Evolutionary conservation across 1,284 basidiomycete species (phyloP).

Genomic region (Gymnopus androsaceus): DNA sequence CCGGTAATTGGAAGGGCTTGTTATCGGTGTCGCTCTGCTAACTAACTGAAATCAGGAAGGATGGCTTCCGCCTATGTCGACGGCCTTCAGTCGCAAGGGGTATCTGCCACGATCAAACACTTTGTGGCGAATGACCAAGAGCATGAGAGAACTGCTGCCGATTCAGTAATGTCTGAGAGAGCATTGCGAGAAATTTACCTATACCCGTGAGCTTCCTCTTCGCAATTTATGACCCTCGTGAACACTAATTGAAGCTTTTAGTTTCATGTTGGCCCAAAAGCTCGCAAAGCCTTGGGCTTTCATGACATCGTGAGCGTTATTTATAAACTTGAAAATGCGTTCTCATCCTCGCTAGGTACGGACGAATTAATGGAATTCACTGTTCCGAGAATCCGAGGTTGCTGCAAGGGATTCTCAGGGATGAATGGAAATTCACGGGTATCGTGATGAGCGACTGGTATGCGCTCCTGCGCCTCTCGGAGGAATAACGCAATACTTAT

Average conservation of each 20-base stretch:
- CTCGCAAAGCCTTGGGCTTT: conserved; percentile 60
- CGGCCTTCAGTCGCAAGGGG: conserved; percentile 64
- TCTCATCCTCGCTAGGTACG: conserved; percentile 47
- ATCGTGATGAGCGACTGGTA: conserved; percentile 71
- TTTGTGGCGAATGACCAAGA: conserved; percentile 68
- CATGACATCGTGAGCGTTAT: conserved; percentile 54
- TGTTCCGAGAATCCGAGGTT: conserved; percentile 61
- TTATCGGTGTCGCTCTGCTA: background rate
- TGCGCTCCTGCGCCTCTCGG: conserved; percentile 11
- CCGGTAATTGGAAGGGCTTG: conserved; percentile 39
- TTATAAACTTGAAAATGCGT: background rate
- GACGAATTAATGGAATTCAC: conserved; percentile 63
- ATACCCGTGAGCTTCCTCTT: conserved; percentile 51
- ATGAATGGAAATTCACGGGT: conserved; percentile 70
- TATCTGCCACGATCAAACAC: conserved; percentile 58
- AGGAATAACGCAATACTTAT: conserved; percentile 4
- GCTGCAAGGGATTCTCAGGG: conserved; percentile 58
- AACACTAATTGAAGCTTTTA: conserved; percentile 26
- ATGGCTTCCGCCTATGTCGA: conserved; percentile 66
- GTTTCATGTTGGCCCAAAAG: conserved; percentile 69
- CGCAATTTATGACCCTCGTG: background rate
- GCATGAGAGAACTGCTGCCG: conserved; percentile 61
- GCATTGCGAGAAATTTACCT: conserved; percentile 73
- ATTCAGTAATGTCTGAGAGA: conserved; percentile 62
- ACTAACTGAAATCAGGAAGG: conserved; percentile 39